Percentiles rank a stretch among this genome's conserved stretches.
Evolutionary conservation across 805 yeast species (phyloP).

Genomic region (Saturnispora bothae): DNA sequence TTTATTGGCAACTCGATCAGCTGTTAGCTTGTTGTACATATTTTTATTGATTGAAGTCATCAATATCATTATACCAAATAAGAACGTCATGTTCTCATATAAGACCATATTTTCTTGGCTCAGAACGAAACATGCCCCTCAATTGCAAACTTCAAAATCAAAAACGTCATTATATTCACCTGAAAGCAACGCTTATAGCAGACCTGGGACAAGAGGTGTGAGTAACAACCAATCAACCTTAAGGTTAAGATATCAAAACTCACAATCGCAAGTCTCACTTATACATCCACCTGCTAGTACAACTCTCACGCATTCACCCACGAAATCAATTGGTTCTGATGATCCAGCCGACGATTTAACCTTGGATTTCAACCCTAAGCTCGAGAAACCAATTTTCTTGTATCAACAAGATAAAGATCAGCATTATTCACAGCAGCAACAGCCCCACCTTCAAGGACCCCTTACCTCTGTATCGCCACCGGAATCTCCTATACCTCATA

Average conservation of each 20-base stretch:
- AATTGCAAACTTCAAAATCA: not conserved
- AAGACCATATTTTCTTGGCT: conserved; percentile 5
- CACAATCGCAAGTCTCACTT: not conserved
- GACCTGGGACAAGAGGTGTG: not conserved
- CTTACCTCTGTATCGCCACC: too few relatives aligned
- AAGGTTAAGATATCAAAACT: conserved; percentile 1
- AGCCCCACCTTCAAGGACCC: not conserved
- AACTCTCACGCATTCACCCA: not conserved
- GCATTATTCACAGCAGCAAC: not conserved
- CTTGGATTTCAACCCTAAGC: not conserved
- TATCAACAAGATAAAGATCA: not conserved
- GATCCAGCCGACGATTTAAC: conserved; percentile 1
- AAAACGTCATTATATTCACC: not conserved
- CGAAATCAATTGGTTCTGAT: not conserved
- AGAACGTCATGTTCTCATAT: conserved; percentile 4
- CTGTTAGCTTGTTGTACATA: conserved; percentile 25
- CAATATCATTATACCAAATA: conserved; percentile 22
- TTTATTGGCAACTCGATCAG: conserved; percentile 28
- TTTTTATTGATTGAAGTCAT: conserved; percentile 25
- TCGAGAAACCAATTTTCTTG: not conserved
- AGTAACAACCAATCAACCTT: not conserved
- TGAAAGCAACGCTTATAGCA: not conserved
- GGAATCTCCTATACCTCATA: not conserved
- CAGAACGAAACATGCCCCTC: not conserved
- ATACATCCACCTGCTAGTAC: not conserved